Evolutionary conservation across 108 stramenopile species (phyloP), one percentile per base, ranked within the genome.

Genomic region (Fragilaria crotonensis): DNA sequence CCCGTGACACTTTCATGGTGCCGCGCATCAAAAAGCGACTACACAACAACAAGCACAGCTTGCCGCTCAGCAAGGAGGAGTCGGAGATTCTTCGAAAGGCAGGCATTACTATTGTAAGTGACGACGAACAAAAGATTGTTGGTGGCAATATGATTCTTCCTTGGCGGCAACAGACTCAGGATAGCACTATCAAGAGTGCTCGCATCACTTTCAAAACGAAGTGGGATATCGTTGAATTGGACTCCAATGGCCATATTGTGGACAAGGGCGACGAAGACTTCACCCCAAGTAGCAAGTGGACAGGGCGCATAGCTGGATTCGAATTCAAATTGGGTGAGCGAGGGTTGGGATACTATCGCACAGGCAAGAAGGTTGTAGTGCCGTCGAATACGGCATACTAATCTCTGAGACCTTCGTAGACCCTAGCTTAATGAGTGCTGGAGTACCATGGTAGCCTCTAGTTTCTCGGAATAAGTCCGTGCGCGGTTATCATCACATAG

Each of bases 261-360:
- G 90, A 91, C 54, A 87, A 87, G 69, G 86, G 86, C 5, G 91
- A 89, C 52, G 84, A 89, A 30, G 87, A 93, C 60, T 93, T 77
- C 58, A 63, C 48, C 45, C 91, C 91, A 30, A 70, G 68, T 51
- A 53, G 65, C 25, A 78, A 58, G 30, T 93, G 91, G 91, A 66
- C 33, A 1, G 91, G 91, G 19, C 71, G 91, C 14, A 72, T 66
- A 33, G 87, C 85, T 50, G 91, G 91, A 1, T 93, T 93, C 54
- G 91, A 93, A 60, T 93, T 85, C 70, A 93, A 93, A 59, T 61
- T 89, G 31, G 91, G 91, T 3, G 85, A 89, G 33, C 70, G 91
- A 48, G 91, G 91, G 21, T 53, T 89, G 28, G 91, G 91, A 18
- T 93, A 93, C 51, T 93, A 93, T 60, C 76, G 91, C 30, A 93